These are phyloP conservation scores for Clohesyomyces aquaticus DNA, from an alignment of 495 filamentous ascomycete species.

Conservation along the genomic window DNA sequence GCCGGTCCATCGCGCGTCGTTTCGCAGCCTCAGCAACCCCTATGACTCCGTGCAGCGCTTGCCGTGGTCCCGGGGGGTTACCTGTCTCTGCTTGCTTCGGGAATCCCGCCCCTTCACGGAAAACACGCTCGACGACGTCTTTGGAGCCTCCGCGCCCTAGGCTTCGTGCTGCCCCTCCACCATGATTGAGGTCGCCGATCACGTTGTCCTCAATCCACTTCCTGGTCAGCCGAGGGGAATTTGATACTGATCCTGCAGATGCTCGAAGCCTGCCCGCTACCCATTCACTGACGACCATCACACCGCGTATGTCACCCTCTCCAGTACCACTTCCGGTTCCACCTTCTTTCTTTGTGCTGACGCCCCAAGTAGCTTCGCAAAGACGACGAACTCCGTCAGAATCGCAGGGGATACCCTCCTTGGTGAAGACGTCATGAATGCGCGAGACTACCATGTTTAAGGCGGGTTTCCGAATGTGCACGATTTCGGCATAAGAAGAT, in stretches of 20 bases:
- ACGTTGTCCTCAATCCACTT: constrained; percentile 84
- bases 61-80: constrained; percentile 38
- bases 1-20: constrained; percentile 71
- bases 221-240: constrained; percentile 62
- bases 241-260: constrained; percentile 43
- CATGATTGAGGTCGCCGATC: constrained; percentile 68
- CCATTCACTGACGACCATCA: constrained; percentile 96
- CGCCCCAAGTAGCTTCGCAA: constrained; percentile 92
- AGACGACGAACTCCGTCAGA: constrained; percentile 84
- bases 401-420: constrained; percentile 83
- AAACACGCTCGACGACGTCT: constrained; percentile 83
- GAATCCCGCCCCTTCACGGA: constrained; percentile 85
- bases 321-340: constrained; percentile 59
- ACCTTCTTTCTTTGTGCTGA: constrained; percentile 66
- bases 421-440: constrained; percentile 79
- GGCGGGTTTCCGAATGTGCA: constrained; percentile 88
- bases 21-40: constrained; percentile 76
- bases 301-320: constrained; percentile 88
- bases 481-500: constrained; percentile 79
- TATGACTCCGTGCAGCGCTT: constrained; percentile 46
- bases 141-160: constrained; percentile 76
- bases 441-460: constrained; percentile 83
- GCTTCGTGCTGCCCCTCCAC: constrained; percentile 75
- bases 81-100: constrained; percentile 54
- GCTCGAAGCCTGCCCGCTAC: constrained; percentile 79